Evolutionary conservation across 495 filamentous ascomycete species (phyloP).

Genomic region (Aspergillus haitiensis): DNA sequence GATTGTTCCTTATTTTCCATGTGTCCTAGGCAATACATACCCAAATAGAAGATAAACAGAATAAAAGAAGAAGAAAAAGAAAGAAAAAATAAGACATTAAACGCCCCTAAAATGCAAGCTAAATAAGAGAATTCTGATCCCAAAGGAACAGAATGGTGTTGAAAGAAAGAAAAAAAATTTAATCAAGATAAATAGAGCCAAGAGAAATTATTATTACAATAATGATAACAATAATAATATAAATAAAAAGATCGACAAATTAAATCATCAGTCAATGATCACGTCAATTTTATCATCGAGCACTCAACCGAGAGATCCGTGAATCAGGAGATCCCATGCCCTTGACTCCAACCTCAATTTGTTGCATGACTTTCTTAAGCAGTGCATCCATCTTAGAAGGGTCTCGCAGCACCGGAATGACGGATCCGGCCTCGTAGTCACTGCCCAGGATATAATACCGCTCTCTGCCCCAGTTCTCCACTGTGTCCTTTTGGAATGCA

Average conservation of each 20-base stretch:
- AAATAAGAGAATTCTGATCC: no score
- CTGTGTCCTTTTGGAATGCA: conserved; percentile 38
- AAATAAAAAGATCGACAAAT: conserved; percentile 7
- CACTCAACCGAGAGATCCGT: conserved; percentile 26
- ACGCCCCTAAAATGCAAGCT: neutral
- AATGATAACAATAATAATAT: neutral
- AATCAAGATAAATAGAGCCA: neutral
- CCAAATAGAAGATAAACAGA: neutral
- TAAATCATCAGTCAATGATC: conserved; percentile 1
- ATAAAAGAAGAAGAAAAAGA: conserved; percentile 8
- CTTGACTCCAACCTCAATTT: conserved; percentile 34
- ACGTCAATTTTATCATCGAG: neutral
- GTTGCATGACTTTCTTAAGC: conserved; percentile 38
- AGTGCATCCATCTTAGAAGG: conserved; percentile 31
- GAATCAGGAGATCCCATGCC: conserved; percentile 34
- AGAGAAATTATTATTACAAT: neutral
- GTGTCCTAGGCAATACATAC: neutral
- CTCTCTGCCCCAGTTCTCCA: conserved; percentile 38
- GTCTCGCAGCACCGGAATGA: conserved; percentile 37
- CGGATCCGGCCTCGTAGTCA: conserved; percentile 45
- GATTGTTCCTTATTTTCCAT: conserved; percentile 1
- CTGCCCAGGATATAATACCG: conserved; percentile 43
- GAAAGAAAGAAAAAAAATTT: conserved; percentile 14
- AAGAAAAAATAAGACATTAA: conserved; percentile 12
- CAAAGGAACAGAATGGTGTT: neutral